Evolutionary conservation across 2,329 filamentous ascomycete species (phyloP).

Genomic region (Myrmaecium sp.): DNA sequence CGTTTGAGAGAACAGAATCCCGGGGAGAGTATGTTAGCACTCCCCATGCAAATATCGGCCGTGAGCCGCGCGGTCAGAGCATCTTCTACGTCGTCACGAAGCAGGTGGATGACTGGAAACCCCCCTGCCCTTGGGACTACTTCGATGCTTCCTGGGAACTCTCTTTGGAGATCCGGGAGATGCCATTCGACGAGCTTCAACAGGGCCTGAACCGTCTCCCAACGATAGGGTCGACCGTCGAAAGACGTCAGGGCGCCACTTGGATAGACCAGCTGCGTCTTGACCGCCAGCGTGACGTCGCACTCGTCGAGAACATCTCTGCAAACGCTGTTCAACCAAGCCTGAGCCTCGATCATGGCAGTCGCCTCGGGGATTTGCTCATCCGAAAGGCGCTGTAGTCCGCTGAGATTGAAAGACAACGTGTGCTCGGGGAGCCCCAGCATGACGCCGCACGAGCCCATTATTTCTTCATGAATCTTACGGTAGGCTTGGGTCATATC

Average conservation of each 20-base stretch:
- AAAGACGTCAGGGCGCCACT: conserved; percentile 4
- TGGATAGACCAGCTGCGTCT: conserved; percentile 3
- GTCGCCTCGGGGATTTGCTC: not conserved
- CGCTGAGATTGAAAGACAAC: conserved; percentile 3
- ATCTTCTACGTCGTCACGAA: conserved; percentile 22
- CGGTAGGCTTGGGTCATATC: conserved; percentile 12
- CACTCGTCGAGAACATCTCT: conserved; percentile 29
- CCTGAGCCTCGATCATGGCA: conserved; percentile 12
- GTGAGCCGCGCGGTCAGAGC: conserved; percentile 12
- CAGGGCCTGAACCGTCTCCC: conserved; percentile 17
- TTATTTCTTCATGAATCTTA: conserved; percentile 29
- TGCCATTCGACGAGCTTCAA: conserved; percentile 27
- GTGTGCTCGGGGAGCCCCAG: conserved; percentile 2
- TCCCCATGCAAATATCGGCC: conserved; percentile 24
- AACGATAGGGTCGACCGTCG: conserved; percentile 2
- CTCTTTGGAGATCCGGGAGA: conserved; percentile 12
- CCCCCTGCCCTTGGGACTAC: conserved; percentile 16
- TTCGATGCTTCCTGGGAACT: conserved; percentile 27
- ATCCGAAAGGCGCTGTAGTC: not conserved
- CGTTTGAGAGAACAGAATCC: conserved; percentile 27
- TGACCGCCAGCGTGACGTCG: conserved; percentile 1
- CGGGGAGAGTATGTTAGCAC: conserved; percentile 18
- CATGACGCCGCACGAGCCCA: conserved; percentile 6
- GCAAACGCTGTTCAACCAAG: conserved; percentile 26
- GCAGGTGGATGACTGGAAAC: conserved; percentile 34